These are phyloP conservation scores for Wickerhamia fluorescens DNA, from an alignment of 805 yeast species.

Conservation along the genomic window DNA sequence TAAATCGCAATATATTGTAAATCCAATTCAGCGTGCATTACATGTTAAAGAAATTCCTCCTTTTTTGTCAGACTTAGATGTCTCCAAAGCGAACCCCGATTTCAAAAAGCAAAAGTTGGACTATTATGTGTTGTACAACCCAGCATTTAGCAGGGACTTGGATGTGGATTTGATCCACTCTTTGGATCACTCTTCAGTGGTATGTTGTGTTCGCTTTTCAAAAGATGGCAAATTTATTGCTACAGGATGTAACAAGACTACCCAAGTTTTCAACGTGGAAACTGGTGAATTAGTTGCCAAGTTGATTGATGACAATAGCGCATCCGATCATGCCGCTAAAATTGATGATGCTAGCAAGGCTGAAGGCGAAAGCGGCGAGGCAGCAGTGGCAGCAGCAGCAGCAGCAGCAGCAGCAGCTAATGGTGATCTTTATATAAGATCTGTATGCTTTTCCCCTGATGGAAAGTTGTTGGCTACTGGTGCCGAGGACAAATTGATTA, in stretches of 20 bases:
- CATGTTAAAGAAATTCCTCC: conserved; percentile 76
- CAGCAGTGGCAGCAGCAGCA: conserved; percentile 11
- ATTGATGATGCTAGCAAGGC: conserved; percentile 24
- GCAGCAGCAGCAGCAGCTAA: conserved; percentile 50
- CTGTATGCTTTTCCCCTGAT: conserved; percentile 95
- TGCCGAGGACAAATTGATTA: conserved; percentile 81
- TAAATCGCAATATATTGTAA: conserved; percentile 35
- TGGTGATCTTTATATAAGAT: conserved; percentile 86
- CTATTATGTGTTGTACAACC: conserved; percentile 85
- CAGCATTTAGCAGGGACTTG: conserved; percentile 56
- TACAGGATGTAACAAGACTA: conserved; percentile 93
- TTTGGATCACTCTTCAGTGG: conserved; percentile 88
- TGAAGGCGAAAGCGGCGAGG: conserved; percentile 17
- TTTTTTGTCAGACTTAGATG: conserved; percentile 74
- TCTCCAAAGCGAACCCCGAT: conserved; percentile 65
- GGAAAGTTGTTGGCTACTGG: conserved; percentile 89
- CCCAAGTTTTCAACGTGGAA: conserved; percentile 88
- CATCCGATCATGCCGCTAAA: conserved; percentile 31
- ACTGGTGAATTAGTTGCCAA: conserved; percentile 87
- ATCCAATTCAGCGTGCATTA: conserved; percentile 38
- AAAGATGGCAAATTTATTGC: conserved; percentile 89
- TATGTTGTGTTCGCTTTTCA: conserved; percentile 92
- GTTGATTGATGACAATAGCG: conserved; percentile 65
- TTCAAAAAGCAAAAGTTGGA: conserved; percentile 78
- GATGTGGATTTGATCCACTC: conserved; percentile 89